Evolutionary conservation across 441 rosid species (phyloP), one percentile per base, ranked within the genome.

Genomic region (Mallotus repandus): DNA sequence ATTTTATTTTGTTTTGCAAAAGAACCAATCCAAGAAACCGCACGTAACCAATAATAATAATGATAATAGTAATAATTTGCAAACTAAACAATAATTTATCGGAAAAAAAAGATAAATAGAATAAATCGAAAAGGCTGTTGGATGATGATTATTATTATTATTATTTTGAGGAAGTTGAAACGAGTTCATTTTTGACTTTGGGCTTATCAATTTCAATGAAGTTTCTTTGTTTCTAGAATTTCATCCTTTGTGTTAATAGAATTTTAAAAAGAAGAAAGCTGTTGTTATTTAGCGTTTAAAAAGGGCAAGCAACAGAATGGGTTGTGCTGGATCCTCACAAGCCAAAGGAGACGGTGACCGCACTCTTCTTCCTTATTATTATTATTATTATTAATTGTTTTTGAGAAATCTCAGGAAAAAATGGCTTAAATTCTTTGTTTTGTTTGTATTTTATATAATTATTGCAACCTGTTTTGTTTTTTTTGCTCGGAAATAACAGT

Each of bases 321-420:
- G 95, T 60, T 91, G 92, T 77, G 89, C 81, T 82, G 94, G 88
- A 88, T 91, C 97, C 29, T 77, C 90, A 62, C 94, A 82, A 75
- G 79, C 88, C 22, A 81, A 84, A 80, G 87, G 69, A 73, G 91
- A 84, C 54, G 91, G 92, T 86, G 45, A 80, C 63, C 60, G 68
- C 74, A 60, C 75, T 79, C 2, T 66, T 50, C 32, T 32, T 10
- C 4, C 10, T 15, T 6, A 0, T 67, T 52, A 13, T 63, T 11
- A 68, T 62, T 11, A 61, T 45, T 66, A 58, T 61, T 15, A 57
- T 15, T 60, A 16, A 68, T 63, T 29, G 57, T 15, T 59, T 58
- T 32, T 12, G 9, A 49, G 21, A 68, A 62, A 60, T 62, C 62
- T 22, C 13, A 9, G 54, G 21, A 50, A 67, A 55, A n/a, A 2